Evolutionary conservation across 352 stramenopile genomes (phyloP), one percentile per base, ranked within the genome.

Genomic region (Pythium rhizo-oryzae): DNA sequence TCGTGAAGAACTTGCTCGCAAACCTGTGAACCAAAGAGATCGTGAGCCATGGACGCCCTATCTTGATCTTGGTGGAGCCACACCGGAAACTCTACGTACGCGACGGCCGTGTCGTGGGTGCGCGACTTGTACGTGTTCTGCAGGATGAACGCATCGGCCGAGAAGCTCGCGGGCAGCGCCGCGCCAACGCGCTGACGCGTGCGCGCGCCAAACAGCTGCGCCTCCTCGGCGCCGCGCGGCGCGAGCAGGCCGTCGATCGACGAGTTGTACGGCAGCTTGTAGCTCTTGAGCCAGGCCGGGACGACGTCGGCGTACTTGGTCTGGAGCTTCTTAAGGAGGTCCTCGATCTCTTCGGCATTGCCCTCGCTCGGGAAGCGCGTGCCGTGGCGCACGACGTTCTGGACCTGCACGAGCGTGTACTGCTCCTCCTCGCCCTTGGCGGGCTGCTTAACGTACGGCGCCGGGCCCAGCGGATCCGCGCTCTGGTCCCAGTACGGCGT

Each of bases 181-280:
- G 1, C 25, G 12, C 35, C 60, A 35, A 73, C 21, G 25, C 47
- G 58, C 46, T 60, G 24, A 35, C 51, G 69, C 19, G 55, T 62
- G 44, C 53, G 63, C 41, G 13, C 16, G 12, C 62, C 68, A 41
- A 67, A 67, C 8, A 46, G 35, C 41, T 63, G 9, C 15, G 61
- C 30, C 33, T 75, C 68, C 9, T 49, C 33, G 18, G 41, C 44
- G n/a, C 84, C 86, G 9, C 67, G 23, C 0, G 66, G 44, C 2
- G 78, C 70, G 19, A 94, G 71, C 8, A 77, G 68, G 12, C 80
- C 81, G 33, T 81, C 46, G 2, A 90, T 64, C 52, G 65, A 85
- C 57, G 76, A 12, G 37, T 92, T 88, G 76, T 93, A 94, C 13
- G 81, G 80, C 54, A 94, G 58, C 35, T 73, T 72, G 60, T 93